A percentile compares a stretch with the other conserved stretches of the same genome.
phyloP scores from a whole-genome alignment of 164 flowering plant species.

The Protea cynaroides region DNA sequence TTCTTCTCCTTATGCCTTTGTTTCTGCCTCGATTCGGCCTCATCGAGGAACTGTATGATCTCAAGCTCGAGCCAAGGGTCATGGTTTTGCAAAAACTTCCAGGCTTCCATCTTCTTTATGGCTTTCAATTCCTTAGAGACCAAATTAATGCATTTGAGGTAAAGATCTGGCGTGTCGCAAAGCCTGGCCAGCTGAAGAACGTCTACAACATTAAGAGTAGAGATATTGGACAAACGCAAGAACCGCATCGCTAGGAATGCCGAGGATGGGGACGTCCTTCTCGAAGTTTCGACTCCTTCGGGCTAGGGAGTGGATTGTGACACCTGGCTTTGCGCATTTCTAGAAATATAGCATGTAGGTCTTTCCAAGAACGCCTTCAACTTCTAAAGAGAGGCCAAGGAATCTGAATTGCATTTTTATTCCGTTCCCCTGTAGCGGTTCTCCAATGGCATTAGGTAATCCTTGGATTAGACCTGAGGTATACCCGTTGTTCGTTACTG shows the following conservation, averaged over 20 bases:
- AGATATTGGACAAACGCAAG: slow-evolving; percentile 22
- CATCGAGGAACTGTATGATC: slow-evolving; percentile 79
- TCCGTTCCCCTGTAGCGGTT: too few species aligned
- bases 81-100: slow-evolving; percentile 74
- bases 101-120: slow-evolving; percentile 76
- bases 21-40: slow-evolving; percentile 59
- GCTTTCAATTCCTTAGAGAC: slow-evolving; percentile 43
- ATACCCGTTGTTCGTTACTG: too few species aligned
- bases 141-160: slow-evolving; percentile 69
- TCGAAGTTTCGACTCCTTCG: slow-evolving; percentile 34
- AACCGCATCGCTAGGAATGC: slow-evolving; percentile 31
- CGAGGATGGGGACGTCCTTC: slow-evolving; percentile 23
- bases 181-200: slow-evolving; percentile 69
- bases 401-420: slow-evolving; percentile 73
- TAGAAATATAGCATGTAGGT: slow-evolving; percentile 60
- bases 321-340: slow-evolving; percentile 66
- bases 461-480: too few species aligned
- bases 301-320: too few species aligned
- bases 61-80: slow-evolving; percentile 89
- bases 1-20: slow-evolving; percentile 32
- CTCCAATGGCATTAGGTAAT: too few species aligned
- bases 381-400: slow-evolving; percentile 41
- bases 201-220: slow-evolving; percentile 61
- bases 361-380: slow-evolving; percentile 72
- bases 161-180: slow-evolving; percentile 82